Evolutionary conservation across 1,139 yeast genomes (phyloP).

Genomic region (Taphrina wiesneri): DNA sequence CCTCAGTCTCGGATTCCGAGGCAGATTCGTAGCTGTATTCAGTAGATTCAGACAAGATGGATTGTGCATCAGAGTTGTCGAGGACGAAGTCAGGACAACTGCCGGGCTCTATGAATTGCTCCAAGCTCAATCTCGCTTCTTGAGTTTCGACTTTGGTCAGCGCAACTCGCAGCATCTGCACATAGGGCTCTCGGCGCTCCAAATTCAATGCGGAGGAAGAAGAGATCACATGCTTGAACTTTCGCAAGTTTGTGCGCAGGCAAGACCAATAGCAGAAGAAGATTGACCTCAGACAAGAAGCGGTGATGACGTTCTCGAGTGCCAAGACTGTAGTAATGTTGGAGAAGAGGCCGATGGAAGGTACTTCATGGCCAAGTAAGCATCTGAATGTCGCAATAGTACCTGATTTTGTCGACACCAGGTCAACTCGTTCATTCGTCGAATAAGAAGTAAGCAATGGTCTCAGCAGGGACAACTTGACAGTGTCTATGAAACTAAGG

Average conservation of each 20-base stretch:
- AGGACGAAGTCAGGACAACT: neutral
- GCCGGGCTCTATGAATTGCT: neutral
- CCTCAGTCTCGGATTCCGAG: neutral
- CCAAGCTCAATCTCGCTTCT: neutral
- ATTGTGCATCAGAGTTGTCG: neutral
- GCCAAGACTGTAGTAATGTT: neutral
- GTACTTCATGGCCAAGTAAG: conserved; percentile 1
- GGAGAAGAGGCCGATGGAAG: neutral
- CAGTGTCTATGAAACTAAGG: conserved; percentile 1
- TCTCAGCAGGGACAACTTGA: neutral
- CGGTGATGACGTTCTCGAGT: conserved; percentile 1
- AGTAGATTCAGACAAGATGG: conserved; percentile 1
- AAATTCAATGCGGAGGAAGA: neutral
- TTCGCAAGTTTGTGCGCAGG: neutral
- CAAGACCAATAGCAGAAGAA: conserved; percentile 9
- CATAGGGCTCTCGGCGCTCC: neutral
- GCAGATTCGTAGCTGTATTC: neutral
- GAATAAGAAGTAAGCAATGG: neutral
- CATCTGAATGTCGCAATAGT: neutral
- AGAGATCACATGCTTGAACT: neutral
- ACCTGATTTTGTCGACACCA: neutral
- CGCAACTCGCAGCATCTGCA: neutral
- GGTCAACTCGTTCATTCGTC: neutral
- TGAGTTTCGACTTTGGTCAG: neutral
- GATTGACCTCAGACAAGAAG: neutral